phyloP scores from a whole-genome alignment of 2,329 filamentous ascomycete species.

The Fusarium avenaceum region DNA sequence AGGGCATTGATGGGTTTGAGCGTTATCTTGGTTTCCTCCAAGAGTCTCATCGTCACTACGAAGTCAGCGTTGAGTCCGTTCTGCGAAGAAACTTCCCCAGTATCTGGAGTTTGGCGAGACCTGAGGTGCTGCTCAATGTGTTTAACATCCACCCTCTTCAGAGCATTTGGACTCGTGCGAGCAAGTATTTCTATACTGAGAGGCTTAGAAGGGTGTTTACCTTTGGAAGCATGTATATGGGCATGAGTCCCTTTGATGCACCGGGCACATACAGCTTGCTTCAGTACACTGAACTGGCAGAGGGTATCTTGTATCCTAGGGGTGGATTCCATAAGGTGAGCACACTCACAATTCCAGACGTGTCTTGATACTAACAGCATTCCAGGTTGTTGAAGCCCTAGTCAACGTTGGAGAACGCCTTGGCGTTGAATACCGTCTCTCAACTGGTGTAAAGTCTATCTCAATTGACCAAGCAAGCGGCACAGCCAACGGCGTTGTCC shows the following conservation, averaged over 20 bases:
- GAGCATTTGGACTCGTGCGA: slow-evolving; percentile 75
- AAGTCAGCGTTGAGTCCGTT: slow-evolving; percentile 75
- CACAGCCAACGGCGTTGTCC: slow-evolving; percentile 69
- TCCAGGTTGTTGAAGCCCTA: slow-evolving; percentile 70
- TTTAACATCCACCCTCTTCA: slow-evolving; percentile 77
- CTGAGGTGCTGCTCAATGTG: slow-evolving; percentile 70
- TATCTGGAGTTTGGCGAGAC: slow-evolving; percentile 68
- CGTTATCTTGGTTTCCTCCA: slow-evolving; percentile 76
- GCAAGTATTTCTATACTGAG: slow-evolving; percentile 78
- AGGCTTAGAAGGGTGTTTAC: slow-evolving; percentile 78
- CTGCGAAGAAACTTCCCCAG: slow-evolving; percentile 76
- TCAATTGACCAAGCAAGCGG: slow-evolving; percentile 60
- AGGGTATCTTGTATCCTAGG: slow-evolving; percentile 81
- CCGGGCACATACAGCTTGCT: slow-evolving; percentile 80
- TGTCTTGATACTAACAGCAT: not conserved
- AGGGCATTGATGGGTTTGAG: slow-evolving; percentile 78
- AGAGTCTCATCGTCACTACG: slow-evolving; percentile 78
- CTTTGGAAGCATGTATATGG: slow-evolving; percentile 87
- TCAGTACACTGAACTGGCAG: slow-evolving; percentile 79
- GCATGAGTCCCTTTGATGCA: slow-evolving; percentile 82
- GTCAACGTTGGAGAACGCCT: slow-evolving; percentile 72
- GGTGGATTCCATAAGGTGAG: slow-evolving; percentile 74
- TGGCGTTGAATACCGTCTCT: slow-evolving; percentile 74
- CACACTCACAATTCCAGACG: fast-evolving
- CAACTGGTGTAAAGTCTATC: slow-evolving; percentile 67